phyloP scores from a whole-genome alignment of 257 asterid species.

The Rhazya stricta region DNA sequence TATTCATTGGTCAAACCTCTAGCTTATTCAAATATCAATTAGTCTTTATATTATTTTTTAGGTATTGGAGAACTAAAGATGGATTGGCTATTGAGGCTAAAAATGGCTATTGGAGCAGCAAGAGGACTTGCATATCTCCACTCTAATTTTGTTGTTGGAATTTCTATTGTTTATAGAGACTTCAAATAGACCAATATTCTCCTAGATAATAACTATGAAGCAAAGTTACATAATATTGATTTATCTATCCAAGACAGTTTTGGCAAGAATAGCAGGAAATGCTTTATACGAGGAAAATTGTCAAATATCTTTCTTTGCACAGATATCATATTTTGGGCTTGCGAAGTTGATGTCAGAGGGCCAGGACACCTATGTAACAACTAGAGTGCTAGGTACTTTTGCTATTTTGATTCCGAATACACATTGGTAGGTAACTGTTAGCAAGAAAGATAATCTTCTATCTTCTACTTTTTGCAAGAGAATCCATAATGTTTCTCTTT shows the following conservation, averaged over 20 bases:
- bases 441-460: neutral
- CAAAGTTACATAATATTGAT: constrained; percentile 51
- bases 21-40: neutral
- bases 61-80: constrained; percentile 71
- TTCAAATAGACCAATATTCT: constrained; percentile 94
- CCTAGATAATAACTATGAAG: constrained; percentile 68
- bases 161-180: constrained; percentile 88
- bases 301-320: constrained; percentile 15
- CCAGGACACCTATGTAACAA: constrained; percentile 78
- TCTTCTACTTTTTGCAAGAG: neutral
- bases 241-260: neutral
- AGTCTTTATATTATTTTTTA: constrained; percentile 25
- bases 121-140: constrained; percentile 94
- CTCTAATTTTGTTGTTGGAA: constrained; percentile 80
- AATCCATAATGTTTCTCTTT: neutral
- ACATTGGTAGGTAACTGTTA: constrained; percentile 64
- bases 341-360: constrained; percentile 97
- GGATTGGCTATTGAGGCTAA: constrained; percentile 87
- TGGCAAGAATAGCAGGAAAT: neutral
- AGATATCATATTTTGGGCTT: constrained; percentile 96
- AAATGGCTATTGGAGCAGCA: constrained; percentile 87
- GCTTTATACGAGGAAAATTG: constrained; percentile 7
- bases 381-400: constrained; percentile 85
- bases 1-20: neutral
- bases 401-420: constrained; percentile 96